Base-by-base conservation (phyloP, 768 basidiomycete genomes). In the Steccherinum ochraceum region DNA sequence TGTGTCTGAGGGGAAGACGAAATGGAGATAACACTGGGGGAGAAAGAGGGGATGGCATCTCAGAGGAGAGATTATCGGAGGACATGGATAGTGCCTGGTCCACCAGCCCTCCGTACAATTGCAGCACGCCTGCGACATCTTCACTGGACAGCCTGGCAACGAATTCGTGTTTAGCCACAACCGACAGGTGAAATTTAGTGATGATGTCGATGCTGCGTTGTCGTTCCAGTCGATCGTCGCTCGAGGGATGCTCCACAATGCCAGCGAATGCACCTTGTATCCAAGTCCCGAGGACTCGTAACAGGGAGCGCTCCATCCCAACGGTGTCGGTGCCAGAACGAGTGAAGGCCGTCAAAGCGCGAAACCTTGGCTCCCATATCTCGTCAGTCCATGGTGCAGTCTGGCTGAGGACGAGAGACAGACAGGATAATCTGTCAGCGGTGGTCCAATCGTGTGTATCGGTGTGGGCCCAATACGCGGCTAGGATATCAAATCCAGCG, bases 401-500 rank as follows among this genome's bases (percentile, higher is more conserved):
- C 3, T 66, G 61, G 13, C 66, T 73, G 2, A 80, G 67, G 61
- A 90, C 82, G 25, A 89, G 68, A 13, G 82, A 77, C 48, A 89
- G 80, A 52, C 81, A 83, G 0, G 80, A 71, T 10, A 86, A 64
- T 23, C 81, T 72, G 52, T 89, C 86, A 1, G 79, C 70, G 2
- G 79, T 82, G 1, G 69, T 66, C 19, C 80, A 66, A 19, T 61
- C 58, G 19, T 70, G 59, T 1, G 74, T 69, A 48, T 81, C 79
- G 19, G 65, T 69, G 60, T 82, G 81, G 59, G 85, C 79, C 69
- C 79, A 81, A 61, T 83, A 90, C 2, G 83, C 75, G 12, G 83
- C 72, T 47, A 89, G 71, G 53, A 89, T 79, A 51, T 90, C 88
- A 56, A 75, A 87, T 0, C 88, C 89, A 0, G 81, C 76, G 5